Conservation (phyloP, 2,329 filamentous ascomycete species). For the Fusarium dimerum region DNA sequence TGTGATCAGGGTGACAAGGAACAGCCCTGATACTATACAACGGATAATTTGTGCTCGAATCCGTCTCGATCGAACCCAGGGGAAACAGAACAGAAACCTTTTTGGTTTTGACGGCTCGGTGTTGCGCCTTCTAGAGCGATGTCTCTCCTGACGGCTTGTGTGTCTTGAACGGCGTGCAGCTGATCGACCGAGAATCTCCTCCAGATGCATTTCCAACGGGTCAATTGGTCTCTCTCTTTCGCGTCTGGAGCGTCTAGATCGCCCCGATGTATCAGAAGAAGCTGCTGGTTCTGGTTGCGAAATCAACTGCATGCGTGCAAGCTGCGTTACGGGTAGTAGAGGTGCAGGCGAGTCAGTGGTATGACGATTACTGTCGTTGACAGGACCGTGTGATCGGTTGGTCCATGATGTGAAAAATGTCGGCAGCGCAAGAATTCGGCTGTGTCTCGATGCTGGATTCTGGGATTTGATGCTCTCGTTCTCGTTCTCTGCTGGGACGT, state of each 20-base stretch:
- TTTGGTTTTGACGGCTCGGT: conserved; percentile 30
- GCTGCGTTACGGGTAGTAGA: conserved; percentile 10
- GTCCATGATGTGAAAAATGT: conserved; percentile 16
- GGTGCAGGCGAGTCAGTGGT: conserved; percentile 18
- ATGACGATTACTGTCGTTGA: conserved; percentile 9
- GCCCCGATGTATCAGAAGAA: conserved; percentile 9
- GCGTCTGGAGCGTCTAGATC: conserved; percentile 8
- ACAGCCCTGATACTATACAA: conserved; percentile 65
- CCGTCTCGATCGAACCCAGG: conserved; percentile 54
- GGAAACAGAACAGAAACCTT: conserved; percentile 55
- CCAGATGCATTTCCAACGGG: conserved; percentile 18
- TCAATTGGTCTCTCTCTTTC: conserved; percentile 4
- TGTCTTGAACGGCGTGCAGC: conserved; percentile 2
- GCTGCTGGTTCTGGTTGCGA: conserved; percentile 15
- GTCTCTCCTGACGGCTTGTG: conserved; percentile 7
- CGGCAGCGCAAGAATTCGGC: conserved; percentile 10
- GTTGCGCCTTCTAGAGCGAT: conserved; percentile 13
- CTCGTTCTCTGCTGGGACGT: conserved; percentile 22
- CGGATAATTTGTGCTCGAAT: conserved; percentile 58
- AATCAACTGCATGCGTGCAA: conserved; percentile 4
- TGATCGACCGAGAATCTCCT: conserved; percentile 15
- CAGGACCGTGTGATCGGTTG: conserved; percentile 1
- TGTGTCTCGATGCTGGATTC: conserved; percentile 38
- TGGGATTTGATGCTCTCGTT: conserved; percentile 51
- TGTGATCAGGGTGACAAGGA: conserved; percentile 59